phyloP scores from a whole-genome alignment of 805 yeast species.

The Kodamaea sagamina region DNA sequence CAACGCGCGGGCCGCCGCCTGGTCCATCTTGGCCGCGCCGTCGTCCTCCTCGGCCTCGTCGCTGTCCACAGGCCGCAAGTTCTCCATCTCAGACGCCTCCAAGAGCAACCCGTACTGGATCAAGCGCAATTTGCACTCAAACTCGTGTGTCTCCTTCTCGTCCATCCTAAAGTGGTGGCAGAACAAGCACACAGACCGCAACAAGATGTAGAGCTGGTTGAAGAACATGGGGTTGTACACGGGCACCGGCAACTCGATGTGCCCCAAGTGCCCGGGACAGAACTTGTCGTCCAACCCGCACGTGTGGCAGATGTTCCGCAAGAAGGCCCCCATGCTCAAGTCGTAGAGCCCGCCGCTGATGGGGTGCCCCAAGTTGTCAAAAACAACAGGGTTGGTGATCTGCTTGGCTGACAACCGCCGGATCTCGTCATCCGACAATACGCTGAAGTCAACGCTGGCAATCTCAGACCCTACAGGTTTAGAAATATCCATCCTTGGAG shows the following conservation, averaged over 20 bases:
- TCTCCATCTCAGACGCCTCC: slow-evolving; percentile 75
- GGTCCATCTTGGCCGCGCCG: slow-evolving; percentile 48
- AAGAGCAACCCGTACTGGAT: slow-evolving; percentile 86
- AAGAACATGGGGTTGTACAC: slow-evolving; percentile 94
- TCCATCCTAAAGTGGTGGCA: slow-evolving; percentile 84
- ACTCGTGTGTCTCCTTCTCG: slow-evolving; percentile 69
- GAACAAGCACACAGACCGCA: slow-evolving; percentile 83
- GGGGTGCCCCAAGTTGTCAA: slow-evolving; percentile 96
- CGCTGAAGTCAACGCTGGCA: slow-evolving; percentile 87
- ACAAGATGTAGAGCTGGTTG: slow-evolving; percentile 80
- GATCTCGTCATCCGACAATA: slow-evolving; percentile 79
- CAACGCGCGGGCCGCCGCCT: slow-evolving; percentile 46
- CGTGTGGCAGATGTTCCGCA: slow-evolving; percentile 85
- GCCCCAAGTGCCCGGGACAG: slow-evolving; percentile 99
- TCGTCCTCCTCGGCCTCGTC: slow-evolving; percentile 45
- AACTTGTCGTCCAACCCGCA: slow-evolving; percentile 93
- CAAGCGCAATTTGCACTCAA: slow-evolving; percentile 72
- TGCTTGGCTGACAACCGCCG: slow-evolving; percentile 89
- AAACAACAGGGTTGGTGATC: slow-evolving; percentile 92
- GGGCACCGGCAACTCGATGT: slow-evolving; percentile 93
- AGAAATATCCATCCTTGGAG: slow-evolving; percentile 79
- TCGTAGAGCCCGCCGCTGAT: slow-evolving; percentile 92
- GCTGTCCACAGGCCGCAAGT: slow-evolving; percentile 46
- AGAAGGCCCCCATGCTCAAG: slow-evolving; percentile 91
- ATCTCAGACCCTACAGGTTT: slow-evolving; percentile 96